Conservation (phyloP, 371 early-diverging fungal genomes). For the Mortierella sp. region DNA sequence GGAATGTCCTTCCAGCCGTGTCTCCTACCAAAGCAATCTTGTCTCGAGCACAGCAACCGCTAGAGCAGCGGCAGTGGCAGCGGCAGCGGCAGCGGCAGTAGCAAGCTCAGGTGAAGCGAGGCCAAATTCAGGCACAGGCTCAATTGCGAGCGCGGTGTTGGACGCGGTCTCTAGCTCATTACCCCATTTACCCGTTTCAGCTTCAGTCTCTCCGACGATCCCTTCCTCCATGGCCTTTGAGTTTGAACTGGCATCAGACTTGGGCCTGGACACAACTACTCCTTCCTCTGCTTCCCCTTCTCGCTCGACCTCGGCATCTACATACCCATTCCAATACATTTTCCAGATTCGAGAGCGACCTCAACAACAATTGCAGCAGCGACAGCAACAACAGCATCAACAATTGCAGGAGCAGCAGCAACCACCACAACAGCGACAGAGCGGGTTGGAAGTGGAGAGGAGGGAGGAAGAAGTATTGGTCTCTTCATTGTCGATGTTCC, state of each 20-base stretch:
- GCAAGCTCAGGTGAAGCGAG: not conserved
- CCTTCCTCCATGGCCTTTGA: not conserved
- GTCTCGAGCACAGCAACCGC: conserved; percentile 10
- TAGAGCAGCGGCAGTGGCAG: not conserved
- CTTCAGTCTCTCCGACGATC: conserved; percentile 6
- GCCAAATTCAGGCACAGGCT: conserved; percentile 1
- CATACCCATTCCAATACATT: not conserved
- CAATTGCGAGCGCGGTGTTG: not conserved
- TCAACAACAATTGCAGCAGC: not conserved
- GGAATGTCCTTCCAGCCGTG: conserved; percentile 2
- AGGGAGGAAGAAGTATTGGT: conserved; percentile 12
- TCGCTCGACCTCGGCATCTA: not conserved
- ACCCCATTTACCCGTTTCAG: not conserved
- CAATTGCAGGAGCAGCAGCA: conserved; percentile 10
- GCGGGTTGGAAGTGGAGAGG: not conserved
- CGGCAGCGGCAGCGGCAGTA: not conserved
- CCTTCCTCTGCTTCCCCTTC: not conserved
- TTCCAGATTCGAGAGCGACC: not conserved
- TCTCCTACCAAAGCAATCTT: not conserved
- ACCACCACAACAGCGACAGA: conserved; percentile 16
- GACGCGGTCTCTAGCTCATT: not conserved
- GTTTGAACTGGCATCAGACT: not conserved
- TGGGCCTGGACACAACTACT: not conserved
- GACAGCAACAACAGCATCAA: conserved; percentile 10
- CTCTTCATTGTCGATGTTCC: conserved; percentile 17